Base-by-base conservation (phyloP, 2,329 filamentous ascomycete species). In the Lachnellula occidentalis region DNA sequence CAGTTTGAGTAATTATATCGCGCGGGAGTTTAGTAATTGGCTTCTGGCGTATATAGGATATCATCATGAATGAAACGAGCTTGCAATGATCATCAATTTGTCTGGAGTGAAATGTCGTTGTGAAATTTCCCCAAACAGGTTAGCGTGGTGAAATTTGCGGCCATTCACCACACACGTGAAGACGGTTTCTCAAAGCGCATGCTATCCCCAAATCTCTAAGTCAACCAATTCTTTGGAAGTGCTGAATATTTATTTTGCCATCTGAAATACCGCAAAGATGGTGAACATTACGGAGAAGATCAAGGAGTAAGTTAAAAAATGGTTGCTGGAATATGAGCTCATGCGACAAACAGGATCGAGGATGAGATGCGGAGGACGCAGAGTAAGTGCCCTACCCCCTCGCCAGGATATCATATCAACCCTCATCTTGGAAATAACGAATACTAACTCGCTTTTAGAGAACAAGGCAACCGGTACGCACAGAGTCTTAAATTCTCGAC, bases 281-380 rank as follows among this genome's bases (percentile, higher is more conserved):
- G 94, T 97, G 74, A 97, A 97, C 78, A 99, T 99, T 64, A 97
- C 94, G 63, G 95, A 99, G 53, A 97, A 96, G 82, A 99, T 99
- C 78, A 99, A 99, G 81, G 94, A 97, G 92, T 96, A 75, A 69
- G 86, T 71, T 19, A 27, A 8, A 39, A 15, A 22, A 31, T 37
- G 50, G 27, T 19, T 50, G 48, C 43, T 60, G 19, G 48, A 37
- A 55, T n/a, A 41, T 34, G 42, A 49, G 48, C 55, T 61, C 48
- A 62, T 12, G 41, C 36, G 15, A 37, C 24, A 22, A n/a, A 36
- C 34, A 96, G 92, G 85, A 99, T 99, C 69, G 94, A 99, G 82
- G 92, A 96, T 76, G 94, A 99, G 87, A 99, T 99, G 94, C 86
- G 83, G 73, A 92, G 83, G 84, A 99, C 94, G 68, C 94, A 99